phyloP scores from a whole-genome alignment of 108 stramenopile genomes.

The Bacterosira constricta region DNA sequence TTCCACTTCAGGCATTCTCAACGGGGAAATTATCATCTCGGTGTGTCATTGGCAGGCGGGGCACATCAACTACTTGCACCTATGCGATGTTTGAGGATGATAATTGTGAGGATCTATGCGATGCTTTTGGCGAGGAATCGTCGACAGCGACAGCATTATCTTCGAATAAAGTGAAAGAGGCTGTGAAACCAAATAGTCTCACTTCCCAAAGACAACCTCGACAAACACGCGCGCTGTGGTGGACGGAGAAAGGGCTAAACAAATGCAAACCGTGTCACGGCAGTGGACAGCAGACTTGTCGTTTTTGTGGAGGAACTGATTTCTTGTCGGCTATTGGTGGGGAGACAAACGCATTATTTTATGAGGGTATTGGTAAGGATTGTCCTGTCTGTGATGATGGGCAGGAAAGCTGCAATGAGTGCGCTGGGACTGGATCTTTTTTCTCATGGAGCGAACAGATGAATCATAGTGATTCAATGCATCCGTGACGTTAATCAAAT shows the following conservation, averaged over 20 bases:
- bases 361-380: slow-evolving; percentile 30
- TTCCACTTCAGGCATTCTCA: neutral
- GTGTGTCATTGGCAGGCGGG: neutral
- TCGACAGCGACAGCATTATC: neutral
- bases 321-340: slow-evolving; percentile 37
- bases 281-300: slow-evolving; percentile 16
- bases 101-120: slow-evolving; percentile 44
- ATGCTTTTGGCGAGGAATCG: slow-evolving; percentile 6
- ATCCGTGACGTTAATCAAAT: neutral
- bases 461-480: slow-evolving; percentile 15
- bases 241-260: slow-evolving; percentile 15
- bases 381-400: slow-evolving; percentile 50
- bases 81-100: slow-evolving; percentile 29
- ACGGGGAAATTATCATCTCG: slow-evolving; percentile 1
- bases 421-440: slow-evolving; percentile 42
- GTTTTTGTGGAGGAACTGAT: slow-evolving; percentile 39
- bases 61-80: neutral
- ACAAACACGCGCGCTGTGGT: slow-evolving; percentile 3
- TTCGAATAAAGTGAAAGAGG: neutral
- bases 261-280: slow-evolving; percentile 29
- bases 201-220: neutral
- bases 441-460: slow-evolving; percentile 20
- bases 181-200: neutral
- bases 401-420: slow-evolving; percentile 24
- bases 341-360: slow-evolving; percentile 34